These are phyloP conservation scores for Candida adriatica DNA, from an alignment of 805 yeast genomes.

Conservation along the genomic window DNA sequence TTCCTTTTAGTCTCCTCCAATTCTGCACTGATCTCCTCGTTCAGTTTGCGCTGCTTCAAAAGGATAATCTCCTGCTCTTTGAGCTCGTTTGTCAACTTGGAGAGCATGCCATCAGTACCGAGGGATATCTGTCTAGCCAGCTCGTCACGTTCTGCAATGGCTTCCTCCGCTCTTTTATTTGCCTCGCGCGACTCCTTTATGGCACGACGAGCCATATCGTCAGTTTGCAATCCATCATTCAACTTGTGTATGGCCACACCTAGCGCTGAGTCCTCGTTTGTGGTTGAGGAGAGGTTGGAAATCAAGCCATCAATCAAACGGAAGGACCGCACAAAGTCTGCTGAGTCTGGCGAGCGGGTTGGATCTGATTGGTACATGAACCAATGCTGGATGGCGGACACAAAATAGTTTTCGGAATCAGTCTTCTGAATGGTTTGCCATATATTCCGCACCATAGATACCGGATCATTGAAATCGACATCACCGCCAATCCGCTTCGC, in stretches of 20 bases:
- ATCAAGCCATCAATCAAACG: constrained; percentile 60
- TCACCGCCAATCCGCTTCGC: constrained; percentile 30
- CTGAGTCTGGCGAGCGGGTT: constrained; percentile 38
- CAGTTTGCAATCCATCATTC: constrained; percentile 69
- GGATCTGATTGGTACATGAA: constrained; percentile 32
- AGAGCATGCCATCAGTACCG: constrained; percentile 72
- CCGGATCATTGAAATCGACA: constrained; percentile 49
- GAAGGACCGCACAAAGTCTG: constrained; percentile 44
- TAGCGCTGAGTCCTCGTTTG: constrained; percentile 52
- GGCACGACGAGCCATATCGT: constrained; percentile 78
- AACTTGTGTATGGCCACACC: constrained; percentile 73
- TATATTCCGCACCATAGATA: constrained; percentile 56
- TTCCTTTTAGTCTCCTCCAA: constrained; percentile 57
- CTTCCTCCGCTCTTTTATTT: constrained; percentile 45
- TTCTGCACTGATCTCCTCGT: constrained; percentile 53
- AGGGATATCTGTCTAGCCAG: constrained; percentile 58
- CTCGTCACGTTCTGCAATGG: constrained; percentile 52
- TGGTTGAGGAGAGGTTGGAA: constrained; percentile 47
- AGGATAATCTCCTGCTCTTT: constrained; percentile 57
- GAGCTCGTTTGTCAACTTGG: constrained; percentile 52
- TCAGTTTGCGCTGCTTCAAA: constrained; percentile 51
- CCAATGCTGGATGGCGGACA: constrained; percentile 49
- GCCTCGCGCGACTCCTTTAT: constrained; percentile 47
- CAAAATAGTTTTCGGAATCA: constrained; percentile 42
- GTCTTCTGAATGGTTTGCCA: constrained; percentile 52